phyloP scores from a whole-genome alignment of 306 rosid species.

The Arachis hypogaea region DNA sequence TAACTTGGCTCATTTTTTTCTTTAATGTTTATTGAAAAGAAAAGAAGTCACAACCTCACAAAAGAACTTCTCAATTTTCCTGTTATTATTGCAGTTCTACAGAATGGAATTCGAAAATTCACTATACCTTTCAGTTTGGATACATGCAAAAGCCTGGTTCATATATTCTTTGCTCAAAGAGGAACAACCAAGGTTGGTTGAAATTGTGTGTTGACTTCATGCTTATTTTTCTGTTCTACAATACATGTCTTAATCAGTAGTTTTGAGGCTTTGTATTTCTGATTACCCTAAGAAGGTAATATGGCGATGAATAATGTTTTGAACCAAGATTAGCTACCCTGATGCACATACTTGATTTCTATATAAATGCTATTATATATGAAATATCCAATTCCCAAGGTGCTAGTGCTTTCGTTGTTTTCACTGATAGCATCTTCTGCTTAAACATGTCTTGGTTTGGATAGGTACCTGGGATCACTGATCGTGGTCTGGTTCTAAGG shows the following conservation, averaged over 20 bases:
- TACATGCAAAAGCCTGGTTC: constrained; percentile 78
- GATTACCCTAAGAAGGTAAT: neutral
- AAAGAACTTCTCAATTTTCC: no score
- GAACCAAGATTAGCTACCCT: constrained; percentile 14
- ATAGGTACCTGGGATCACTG: constrained; percentile 93
- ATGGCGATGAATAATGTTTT: constrained; percentile 1
- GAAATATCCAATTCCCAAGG: neutral
- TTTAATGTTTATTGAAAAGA: no score
- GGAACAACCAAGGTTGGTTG: constrained; percentile 87
- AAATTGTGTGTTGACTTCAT: constrained; percentile 22
- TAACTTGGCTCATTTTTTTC: no score
- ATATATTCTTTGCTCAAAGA: constrained; percentile 87
- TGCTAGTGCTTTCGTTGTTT: no score
- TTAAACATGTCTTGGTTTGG: constrained; percentile 29
- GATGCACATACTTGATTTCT: constrained; percentile 3
- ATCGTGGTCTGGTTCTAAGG: constrained; percentile 82
- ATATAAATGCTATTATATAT: neutral
- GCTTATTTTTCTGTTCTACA: constrained; percentile 1
- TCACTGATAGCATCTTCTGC: no score
- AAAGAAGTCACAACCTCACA: no score
- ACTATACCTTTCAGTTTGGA: constrained; percentile 23
- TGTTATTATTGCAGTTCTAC: no score
- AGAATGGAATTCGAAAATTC: no score
- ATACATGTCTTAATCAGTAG: neutral
- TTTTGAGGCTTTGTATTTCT: constrained; percentile 21